Conservation (phyloP, 2,329 filamentous ascomycete species). For the Sarocladium brachiariae region DNA sequence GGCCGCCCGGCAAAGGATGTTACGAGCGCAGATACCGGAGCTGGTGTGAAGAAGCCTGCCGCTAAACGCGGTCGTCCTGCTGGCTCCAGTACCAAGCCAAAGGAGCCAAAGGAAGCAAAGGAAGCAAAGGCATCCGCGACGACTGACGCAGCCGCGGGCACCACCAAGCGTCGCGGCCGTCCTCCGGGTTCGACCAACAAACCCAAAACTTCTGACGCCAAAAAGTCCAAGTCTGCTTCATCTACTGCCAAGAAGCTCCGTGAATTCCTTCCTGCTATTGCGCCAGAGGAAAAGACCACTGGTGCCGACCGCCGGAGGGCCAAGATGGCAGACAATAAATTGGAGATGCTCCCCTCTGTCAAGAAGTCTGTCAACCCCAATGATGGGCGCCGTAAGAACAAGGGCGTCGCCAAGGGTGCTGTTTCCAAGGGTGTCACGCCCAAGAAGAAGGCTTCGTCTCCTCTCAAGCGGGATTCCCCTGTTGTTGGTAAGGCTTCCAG, state of each 20-base stretch:
- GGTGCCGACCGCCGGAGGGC: conserved; percentile 6
- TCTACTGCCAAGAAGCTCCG: neutral
- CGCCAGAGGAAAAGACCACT: neutral
- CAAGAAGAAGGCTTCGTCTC: conserved; percentile 1
- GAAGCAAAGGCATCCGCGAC: neutral
- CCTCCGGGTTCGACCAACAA: conserved; percentile 6
- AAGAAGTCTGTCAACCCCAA: conserved; percentile 6
- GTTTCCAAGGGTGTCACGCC: conserved; percentile 1
- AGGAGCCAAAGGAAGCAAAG: neutral
- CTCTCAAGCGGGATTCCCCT: conserved; percentile 1
- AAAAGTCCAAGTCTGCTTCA: neutral
- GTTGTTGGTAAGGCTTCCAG: neutral
- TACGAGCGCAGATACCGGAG: conserved; percentile 1
- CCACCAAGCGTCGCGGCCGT: conserved; percentile 7
- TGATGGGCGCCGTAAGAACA: conserved; percentile 4
- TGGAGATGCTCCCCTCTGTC: conserved; percentile 2
- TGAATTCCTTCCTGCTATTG: conserved; percentile 4
- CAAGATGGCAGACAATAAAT: conserved; percentile 2
- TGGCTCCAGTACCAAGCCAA: conserved; percentile 25
- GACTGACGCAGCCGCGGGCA: neutral
- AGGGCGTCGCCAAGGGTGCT: neutral
- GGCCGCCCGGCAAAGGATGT: conserved; percentile 34
- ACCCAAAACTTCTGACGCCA: neutral
- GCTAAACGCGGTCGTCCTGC: conserved; percentile 36
- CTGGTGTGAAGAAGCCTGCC: conserved; percentile 4